These are phyloP conservation scores for Cytidiella melzeri DNA, from an alignment of 768 basidiomycete species.

Conservation along the genomic window DNA sequence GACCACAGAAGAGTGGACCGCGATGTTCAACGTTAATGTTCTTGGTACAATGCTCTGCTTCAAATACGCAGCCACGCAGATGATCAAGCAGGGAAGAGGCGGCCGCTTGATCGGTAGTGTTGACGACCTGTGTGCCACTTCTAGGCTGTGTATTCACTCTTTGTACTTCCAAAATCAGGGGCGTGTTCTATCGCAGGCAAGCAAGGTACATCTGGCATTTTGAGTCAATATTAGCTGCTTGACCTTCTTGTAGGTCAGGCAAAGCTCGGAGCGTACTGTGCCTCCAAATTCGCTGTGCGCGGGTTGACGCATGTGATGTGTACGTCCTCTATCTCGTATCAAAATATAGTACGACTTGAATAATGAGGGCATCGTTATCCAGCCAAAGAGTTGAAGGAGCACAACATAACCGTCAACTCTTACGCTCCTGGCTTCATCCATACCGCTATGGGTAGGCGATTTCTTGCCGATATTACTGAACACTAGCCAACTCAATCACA, in stretches of 20 bases:
- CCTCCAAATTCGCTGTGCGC: slow-evolving; percentile 26
- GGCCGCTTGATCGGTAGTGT: slow-evolving; percentile 33
- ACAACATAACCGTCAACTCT: slow-evolving; percentile 24
- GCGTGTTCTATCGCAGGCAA: slow-evolving; percentile 22
- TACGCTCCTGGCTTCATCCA: slow-evolving; percentile 24
- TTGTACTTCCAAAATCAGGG: slow-evolving; percentile 1
- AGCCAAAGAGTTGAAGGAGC: slow-evolving; percentile 21
- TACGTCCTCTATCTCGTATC: background rate
- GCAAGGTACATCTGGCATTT: slow-evolving; percentile 9
- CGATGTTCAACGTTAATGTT: slow-evolving; percentile 31
- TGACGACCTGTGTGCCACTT: background rate
- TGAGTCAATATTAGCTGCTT: background rate
- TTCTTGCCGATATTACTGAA: background rate
- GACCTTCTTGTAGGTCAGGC: background rate
- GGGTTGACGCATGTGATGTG: slow-evolving; percentile 24
- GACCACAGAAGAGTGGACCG: slow-evolving; percentile 29
- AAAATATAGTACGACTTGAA: background rate
- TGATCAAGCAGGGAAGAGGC: slow-evolving; percentile 36
- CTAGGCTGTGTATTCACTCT: background rate
- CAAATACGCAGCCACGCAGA: slow-evolving; percentile 33
- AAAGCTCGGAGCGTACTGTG: slow-evolving; percentile 15
- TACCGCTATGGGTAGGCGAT: slow-evolving; percentile 16
- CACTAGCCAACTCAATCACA: background rate
- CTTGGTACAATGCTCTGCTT: slow-evolving; percentile 36
- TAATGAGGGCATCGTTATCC: background rate